Evolutionary conservation across 495 filamentous ascomycete genomes (phyloP), one percentile per base, ranked within the genome.

Genomic region (Cercophora newfieldiana): DNA sequence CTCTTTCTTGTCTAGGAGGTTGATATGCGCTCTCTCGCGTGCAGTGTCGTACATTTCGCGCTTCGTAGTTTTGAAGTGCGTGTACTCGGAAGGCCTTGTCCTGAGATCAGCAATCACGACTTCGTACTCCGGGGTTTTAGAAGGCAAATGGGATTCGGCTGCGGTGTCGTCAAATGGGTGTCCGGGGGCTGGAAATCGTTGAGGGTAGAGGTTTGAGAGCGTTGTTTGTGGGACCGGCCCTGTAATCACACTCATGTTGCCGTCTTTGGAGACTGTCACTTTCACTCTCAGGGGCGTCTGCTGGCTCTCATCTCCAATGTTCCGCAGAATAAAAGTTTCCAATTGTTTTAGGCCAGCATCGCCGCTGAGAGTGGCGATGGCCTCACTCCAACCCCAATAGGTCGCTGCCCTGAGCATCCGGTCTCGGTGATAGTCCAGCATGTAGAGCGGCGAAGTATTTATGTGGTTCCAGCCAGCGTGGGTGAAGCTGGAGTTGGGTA

Each of bases 391-490:
- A 25, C 80, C 71, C 77, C 93, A 96, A 65, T 90, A 78, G 29
- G 78, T 76, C 0, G 91, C 92, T 26, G 92, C 91, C 63, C 82
- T 80, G 51, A 93, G 82, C 71, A 97, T 86, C 60, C 84, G 92
- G 71, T 95, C 90, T 22, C 86, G 87, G 75, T 98, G 94, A 75
- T 89, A 89, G 51, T 85, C 77, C 14, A 96, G 84, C 80, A 97
- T 91, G 79, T 97, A 97, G 71, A 95, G 90, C 1, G 87, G 87
- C n/a, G 86, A 88, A 21, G 80, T 66, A 21, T 81, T 77, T 12
- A 73, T 72, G 59, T 72, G 66, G 50, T 85, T 81, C 78, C 82
- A 80, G 44, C 79, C 68, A 26, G 69, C 65, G 59, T 80, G 56
- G 24, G 59, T 37, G 67, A 81, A 74, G 4, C 71, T 74, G 26